Conservation (phyloP, 805 yeast species). For the Teunomyces barrocoloradensis region DNA sequence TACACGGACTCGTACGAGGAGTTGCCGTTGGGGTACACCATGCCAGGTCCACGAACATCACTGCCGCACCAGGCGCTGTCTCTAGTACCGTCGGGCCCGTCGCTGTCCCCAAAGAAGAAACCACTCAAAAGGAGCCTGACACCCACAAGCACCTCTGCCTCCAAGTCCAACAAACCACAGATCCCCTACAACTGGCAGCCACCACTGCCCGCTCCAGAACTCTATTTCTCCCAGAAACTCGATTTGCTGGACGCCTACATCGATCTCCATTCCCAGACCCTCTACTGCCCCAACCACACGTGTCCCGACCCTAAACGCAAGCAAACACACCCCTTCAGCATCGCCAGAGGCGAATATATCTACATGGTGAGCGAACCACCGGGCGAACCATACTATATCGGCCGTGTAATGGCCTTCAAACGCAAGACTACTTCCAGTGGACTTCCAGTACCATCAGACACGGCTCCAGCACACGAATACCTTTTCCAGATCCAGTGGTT, state of each 20-base stretch:
- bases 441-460: background rate
- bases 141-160: background rate
- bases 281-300: slow-evolving; percentile 36
- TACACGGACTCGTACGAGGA: slow-evolving; percentile 33
- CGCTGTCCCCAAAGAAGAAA: slow-evolving; percentile 6
- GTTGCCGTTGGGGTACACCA: slow-evolving; percentile 20
- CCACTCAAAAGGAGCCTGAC: background rate
- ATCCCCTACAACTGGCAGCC: slow-evolving; percentile 56
- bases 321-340: slow-evolving; percentile 13
- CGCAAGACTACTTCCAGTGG: background rate
- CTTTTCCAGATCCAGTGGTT: slow-evolving; percentile 83
- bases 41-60: background rate
- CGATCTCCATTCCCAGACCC: slow-evolving; percentile 32
- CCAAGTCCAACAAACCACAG: slow-evolving; percentile 1
- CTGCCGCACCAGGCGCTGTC: background rate
- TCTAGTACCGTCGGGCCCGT: background rate
- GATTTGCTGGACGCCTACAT: slow-evolving; percentile 44
- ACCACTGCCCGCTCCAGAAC: slow-evolving; percentile 18
- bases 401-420: slow-evolving; percentile 72
- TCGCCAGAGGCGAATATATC: slow-evolving; percentile 62
- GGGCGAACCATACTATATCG: slow-evolving; percentile 91
- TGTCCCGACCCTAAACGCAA: slow-evolving; percentile 2
- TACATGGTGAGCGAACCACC: slow-evolving; percentile 90
- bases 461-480: slow-evolving; percentile 51
- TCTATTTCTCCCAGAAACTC: slow-evolving; percentile 41